Evolutionary conservation across 805 yeast genomes (phyloP).

Genomic region (Metschnikowia drakensbergensis): DNA sequence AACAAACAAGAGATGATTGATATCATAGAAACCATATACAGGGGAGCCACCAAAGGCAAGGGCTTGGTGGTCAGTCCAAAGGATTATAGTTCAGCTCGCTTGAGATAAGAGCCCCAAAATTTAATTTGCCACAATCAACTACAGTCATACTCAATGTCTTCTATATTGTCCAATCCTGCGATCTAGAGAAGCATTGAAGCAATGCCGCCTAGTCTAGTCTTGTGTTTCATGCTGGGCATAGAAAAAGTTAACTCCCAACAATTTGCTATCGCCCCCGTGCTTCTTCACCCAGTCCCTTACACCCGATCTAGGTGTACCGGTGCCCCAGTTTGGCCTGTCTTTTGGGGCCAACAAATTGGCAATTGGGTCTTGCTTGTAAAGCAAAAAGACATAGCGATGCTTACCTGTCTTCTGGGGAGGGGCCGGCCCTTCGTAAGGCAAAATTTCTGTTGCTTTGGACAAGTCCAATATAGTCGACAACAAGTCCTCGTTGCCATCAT

Average conservation of each 20-base stretch:
- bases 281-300: slow-evolving; percentile 68
- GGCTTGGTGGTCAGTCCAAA: slow-evolving; percentile 86
- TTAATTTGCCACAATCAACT: neutral
- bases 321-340: slow-evolving; percentile 80
- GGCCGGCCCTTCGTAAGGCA: slow-evolving; percentile 75
- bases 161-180: neutral
- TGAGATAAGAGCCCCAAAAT: slow-evolving; percentile 5
- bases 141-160: neutral
- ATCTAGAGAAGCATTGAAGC: neutral
- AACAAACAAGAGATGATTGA: slow-evolving; percentile 90
- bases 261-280: slow-evolving; percentile 50
- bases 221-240: slow-evolving; percentile 57
- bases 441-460: slow-evolving; percentile 38
- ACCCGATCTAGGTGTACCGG: slow-evolving; percentile 76
- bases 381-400: slow-evolving; percentile 79
- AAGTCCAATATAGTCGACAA: slow-evolving; percentile 32
- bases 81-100: slow-evolving; percentile 46
- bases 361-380: slow-evolving; percentile 62
- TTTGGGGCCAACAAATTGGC: slow-evolving; percentile 40
- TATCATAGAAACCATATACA: slow-evolving; percentile 79
- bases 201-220: slow-evolving; percentile 11
- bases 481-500: slow-evolving; percentile 18
- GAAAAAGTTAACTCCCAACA: slow-evolving; percentile 79
- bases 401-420: slow-evolving; percentile 87
- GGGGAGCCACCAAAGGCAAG: slow-evolving; percentile 91